Percentiles rank a stretch among this genome's conserved stretches.
Conservation (phyloP, 352 stramenopile genomes). For the Globisporangium spiculum region DNA sequence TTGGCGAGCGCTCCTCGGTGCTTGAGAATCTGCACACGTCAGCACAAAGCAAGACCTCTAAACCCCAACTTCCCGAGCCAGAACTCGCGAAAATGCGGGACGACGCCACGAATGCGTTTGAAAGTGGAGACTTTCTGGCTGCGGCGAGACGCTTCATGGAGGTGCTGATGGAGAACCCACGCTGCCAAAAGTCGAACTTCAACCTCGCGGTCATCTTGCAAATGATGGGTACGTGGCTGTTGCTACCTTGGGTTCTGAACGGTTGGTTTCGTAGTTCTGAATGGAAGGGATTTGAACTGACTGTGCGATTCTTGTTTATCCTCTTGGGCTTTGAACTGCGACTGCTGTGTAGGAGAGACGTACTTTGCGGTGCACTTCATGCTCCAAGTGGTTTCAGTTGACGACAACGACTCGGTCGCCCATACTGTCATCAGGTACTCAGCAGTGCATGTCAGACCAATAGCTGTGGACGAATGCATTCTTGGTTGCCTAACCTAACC, state of each 20-base stretch:
- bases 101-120: constrained; percentile 39
- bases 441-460: neutral
- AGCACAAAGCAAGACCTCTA: neutral
- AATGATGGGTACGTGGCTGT: constrained; percentile 38
- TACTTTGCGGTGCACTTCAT: constrained; percentile 68
- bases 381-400: constrained; percentile 58
- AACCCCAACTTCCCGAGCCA: neutral
- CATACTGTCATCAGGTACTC: constrained; percentile 68
- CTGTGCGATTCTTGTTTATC: neutral
- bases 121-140: constrained; percentile 46
- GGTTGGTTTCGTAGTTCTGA: no score
- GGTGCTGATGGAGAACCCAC: constrained; percentile 43
- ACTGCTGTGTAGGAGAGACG: constrained; percentile 37
- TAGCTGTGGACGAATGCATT: neutral
- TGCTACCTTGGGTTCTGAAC: neutral
- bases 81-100: constrained; percentile 44
- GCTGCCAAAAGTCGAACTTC: constrained; percentile 66
- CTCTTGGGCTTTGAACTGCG: neutral
- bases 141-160: constrained; percentile 47
- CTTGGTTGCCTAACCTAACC: no score
- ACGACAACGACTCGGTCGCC: constrained; percentile 72
- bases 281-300: neutral
- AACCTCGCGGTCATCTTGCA: constrained; percentile 78
- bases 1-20: neutral
- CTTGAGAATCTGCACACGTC: neutral